Conservation (phyloP, 2,329 filamentous ascomycete species). For the Leptographium procerum region DNA sequence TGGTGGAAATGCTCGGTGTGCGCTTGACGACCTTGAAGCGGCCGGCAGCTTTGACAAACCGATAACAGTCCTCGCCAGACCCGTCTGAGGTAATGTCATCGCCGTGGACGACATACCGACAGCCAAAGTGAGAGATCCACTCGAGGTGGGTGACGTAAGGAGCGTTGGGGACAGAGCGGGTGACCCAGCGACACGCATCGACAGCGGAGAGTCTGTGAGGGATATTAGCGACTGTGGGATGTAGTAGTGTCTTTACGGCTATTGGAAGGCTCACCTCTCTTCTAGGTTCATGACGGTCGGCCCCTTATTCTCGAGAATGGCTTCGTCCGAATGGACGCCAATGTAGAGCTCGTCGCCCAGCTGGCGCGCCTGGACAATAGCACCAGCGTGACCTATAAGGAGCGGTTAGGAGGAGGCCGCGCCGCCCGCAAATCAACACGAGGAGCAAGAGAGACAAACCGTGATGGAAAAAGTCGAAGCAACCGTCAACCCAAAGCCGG, state of each 20-base stretch:
- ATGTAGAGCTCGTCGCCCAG: constrained; percentile 81
- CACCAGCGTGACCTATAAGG: constrained; percentile 73
- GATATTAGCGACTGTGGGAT: constrained; percentile 2
- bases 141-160: constrained; percentile 90
- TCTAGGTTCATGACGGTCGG: constrained; percentile 92
- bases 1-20: constrained; percentile 93
- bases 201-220: constrained; percentile 66
- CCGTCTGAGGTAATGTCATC: constrained; percentile 52
- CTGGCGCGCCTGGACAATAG: constrained; percentile 90
- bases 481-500: constrained; percentile 95
- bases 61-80: constrained; percentile 90
- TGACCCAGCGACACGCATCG: constrained; percentile 91
- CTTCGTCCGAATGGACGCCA: constrained; percentile 90
- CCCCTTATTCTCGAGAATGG: constrained; percentile 92
- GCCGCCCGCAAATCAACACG: background rate
- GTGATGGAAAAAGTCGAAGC: constrained; percentile 98
- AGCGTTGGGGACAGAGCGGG: constrained; percentile 68
- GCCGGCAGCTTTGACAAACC: constrained; percentile 87
- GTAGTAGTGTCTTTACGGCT: too few relatives aligned
- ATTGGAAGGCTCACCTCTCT: constrained; percentile 51
- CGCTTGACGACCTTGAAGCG: constrained; percentile 95
- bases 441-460: constrained; percentile 38
- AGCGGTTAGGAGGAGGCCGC: background rate
- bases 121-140: constrained; percentile 93
- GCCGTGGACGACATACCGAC: constrained; percentile 55